Base-by-base conservation (phyloP, 768 basidiomycete genomes). In the Pleurotus platypus region DNA sequence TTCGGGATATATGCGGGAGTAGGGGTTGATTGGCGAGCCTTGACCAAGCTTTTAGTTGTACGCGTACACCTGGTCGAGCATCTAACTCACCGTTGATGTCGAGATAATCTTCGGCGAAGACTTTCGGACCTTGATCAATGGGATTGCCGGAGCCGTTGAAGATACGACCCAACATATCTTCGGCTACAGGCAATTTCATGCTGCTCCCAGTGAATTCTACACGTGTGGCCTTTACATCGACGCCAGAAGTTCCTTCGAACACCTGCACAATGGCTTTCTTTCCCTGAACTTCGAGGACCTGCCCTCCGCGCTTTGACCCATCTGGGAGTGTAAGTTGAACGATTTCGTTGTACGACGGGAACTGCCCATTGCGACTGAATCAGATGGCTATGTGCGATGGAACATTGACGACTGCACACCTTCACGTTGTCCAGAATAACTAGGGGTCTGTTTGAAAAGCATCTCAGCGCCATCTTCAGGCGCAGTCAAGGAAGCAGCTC, bases 251-350 rank as follows among this genome's bases (percentile, higher is more conserved):
- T 51, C 97, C 97, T 72, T 99, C 97, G 65, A 99, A 99, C 60
- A 99, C 96, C 71, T 99, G 97, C 16, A 99, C 96, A 66, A 99
- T 94, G 42, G 97, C 97, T 70, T 98, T 98, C 81, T 95, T 97
- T 55, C 97, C 97, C 69, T 92, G 89, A 40, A 99, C 94, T 72
- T 99, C 97, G 49, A 99, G 85, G 9, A 98, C 96, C 72, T 98
- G 97, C 26, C 97, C 97, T 15, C 94, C 94, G 63, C 97, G 90
- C 68, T 88, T 91, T 26, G 94, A 81, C 12, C 97, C 97, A 71
- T 99, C 96, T 7, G 96, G 94, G 38, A 99, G 80, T 11, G 95
- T 97, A 62, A 98, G 78, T 66, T 90, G 86, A 24, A 98, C 96
- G 67, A 98, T 98, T 79, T 98, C 96, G 73, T 98, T 98, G 79